Conservation (phyloP, 176 grass and related monocot genomes). For the Hyparrhenia diplandra region DNA sequence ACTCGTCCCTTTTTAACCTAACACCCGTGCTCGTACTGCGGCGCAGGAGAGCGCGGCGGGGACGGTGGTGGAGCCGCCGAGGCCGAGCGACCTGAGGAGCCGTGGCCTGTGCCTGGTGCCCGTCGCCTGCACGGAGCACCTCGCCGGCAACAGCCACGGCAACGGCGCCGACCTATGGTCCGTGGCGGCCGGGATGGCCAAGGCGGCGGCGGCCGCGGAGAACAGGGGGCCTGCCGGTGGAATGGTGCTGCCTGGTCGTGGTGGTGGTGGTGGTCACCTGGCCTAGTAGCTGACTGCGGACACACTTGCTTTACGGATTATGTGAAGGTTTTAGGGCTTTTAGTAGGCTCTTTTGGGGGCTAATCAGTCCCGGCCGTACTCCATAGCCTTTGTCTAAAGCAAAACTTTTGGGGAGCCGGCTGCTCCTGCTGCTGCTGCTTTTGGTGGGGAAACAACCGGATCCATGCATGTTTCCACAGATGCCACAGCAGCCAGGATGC, state of each 20-base stretch:
- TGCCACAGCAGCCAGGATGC: neutral
- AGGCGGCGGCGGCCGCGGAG: neutral
- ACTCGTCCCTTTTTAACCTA: too few species aligned
- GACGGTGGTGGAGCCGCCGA: slow-evolving; percentile 8
- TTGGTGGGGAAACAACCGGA: neutral
- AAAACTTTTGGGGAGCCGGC: neutral
- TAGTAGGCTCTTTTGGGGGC: neutral
- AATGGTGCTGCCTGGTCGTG: neutral
- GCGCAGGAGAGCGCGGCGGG: neutral
- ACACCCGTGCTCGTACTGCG: neutral
- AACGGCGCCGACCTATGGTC: slow-evolving; percentile 85
- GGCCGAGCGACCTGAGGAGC: slow-evolving; percentile 51
- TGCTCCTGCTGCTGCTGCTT: neutral
- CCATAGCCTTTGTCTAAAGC: neutral
- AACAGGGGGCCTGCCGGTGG: neutral
- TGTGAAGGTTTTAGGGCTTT: slow-evolving; percentile 3
- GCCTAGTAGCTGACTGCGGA: slow-evolving; percentile 19
- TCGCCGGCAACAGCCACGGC: slow-evolving; percentile 33
- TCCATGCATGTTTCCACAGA: too few species aligned
- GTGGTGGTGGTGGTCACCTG: neutral
- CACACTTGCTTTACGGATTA: neutral
- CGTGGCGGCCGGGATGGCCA: slow-evolving; percentile 23
- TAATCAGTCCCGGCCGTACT: slow-evolving; percentile 15
- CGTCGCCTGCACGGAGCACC: slow-evolving; percentile 65
- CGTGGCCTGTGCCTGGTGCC: slow-evolving; percentile 88